Base-by-base conservation (phyloP, 768 basidiomycete genomes). In the Pulveroboletus sp. region DNA sequence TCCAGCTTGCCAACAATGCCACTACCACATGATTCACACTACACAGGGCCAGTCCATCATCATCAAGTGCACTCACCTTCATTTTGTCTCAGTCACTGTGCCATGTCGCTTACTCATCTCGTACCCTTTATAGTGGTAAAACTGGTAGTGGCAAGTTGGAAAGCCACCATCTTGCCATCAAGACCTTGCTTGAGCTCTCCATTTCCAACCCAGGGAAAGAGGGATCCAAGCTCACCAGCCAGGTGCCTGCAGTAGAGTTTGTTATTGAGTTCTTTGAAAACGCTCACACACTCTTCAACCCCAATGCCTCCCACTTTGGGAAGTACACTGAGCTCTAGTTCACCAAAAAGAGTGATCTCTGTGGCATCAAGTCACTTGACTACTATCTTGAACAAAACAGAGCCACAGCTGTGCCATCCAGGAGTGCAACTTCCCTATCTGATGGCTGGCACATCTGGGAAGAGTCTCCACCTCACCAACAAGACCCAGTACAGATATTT, bases 321-420 rank as follows among this genome's bases (percentile, higher is more conserved):
- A 93, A 95, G 67, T 98, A 99, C 68, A 96, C 93, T 39, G 95
- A 99, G 64, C 78, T 99, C 1, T 95, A 98, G 69, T 98, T 97
- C 73, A 89, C 81, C 45, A 93, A 97, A 27, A 85, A 89, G 19
- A 94, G 94, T 8, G 79, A 93, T 4, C 71, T 98, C 0, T 83
- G 76, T 41, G 95, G 95, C 54, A 74, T 92, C 64, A 98, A 98
- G 69, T 94, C 93, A 0, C 82, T 98, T 55, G 93, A 97, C 64
- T 97, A 99, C 72, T 95, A 95, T 70, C 79, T 99, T 43, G 93
- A 96, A 67, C 77, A 89, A 47, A 89, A 85, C 59, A 83, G 93
- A 11, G 92, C 96, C 19, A 80, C 91, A 6, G 82, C 82, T 19
- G 81, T 88, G 0, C 89, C 91, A 1, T 88, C 86, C 1, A 93